These are phyloP conservation scores for Papilionanthe hybrid DNA, from an alignment of 116 monocot species.

Conservation along the genomic window DNA sequence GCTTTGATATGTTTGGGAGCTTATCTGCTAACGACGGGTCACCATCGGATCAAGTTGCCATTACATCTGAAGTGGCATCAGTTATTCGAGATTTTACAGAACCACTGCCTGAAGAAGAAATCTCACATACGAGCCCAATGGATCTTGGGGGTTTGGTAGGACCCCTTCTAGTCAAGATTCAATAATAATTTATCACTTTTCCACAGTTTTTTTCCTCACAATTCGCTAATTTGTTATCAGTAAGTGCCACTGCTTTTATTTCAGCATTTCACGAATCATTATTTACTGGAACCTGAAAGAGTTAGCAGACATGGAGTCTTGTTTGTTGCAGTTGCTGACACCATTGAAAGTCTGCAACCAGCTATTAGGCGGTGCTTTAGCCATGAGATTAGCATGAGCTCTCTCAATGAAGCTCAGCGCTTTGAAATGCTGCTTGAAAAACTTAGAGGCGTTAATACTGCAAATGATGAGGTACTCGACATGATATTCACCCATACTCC, in stretches of 20 bases:
- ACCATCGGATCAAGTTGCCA: constrained; percentile 57
- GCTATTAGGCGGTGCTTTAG: constrained; percentile 79
- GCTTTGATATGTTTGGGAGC: constrained; percentile 70
- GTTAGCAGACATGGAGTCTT: constrained; percentile 45
- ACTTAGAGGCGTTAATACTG: constrained; percentile 36
- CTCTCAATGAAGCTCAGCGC: constrained; percentile 68
- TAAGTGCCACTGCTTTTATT: neutral
- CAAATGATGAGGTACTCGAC: constrained; percentile 36
- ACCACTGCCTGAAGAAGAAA: constrained; percentile 40
- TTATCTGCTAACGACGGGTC: constrained; percentile 66
- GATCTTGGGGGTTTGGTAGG: constrained; percentile 43
- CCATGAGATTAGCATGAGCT: constrained; percentile 73
- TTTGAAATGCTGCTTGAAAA: constrained; percentile 44
- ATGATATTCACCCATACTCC: neutral
- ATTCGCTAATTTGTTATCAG: neutral
- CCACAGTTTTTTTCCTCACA: neutral
- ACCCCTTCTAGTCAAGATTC: neutral
- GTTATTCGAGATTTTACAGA: constrained; percentile 67
- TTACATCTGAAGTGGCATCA: constrained; percentile 63
- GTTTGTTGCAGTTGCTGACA: constrained; percentile 63
- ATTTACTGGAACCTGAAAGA: constrained; percentile 37
- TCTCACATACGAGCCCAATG: constrained; percentile 10
- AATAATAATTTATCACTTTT: neutral
- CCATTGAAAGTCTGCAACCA: constrained; percentile 59
- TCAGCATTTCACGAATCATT: constrained; percentile 28